Percentiles rank a stretch among this genome's conserved stretches.
These are phyloP conservation scores for Hypoxylon rubiginosum DNA, from an alignment of 2,329 filamentous ascomycete species.

Conservation along the genomic window DNA sequence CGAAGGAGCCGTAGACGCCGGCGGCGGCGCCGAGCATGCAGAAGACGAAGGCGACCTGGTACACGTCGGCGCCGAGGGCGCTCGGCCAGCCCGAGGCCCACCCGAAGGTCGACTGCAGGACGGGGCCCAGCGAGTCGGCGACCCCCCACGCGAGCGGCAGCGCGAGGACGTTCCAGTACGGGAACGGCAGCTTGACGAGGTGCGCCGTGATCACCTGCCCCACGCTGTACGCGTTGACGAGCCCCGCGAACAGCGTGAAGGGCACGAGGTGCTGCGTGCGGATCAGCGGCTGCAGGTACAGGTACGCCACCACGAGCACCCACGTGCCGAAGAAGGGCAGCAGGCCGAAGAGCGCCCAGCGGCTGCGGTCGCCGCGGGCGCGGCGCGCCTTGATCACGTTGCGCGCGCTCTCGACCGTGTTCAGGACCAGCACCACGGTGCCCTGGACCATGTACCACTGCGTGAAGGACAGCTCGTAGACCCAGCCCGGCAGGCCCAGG, in stretches of 20 bases:
- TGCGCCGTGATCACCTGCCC: slow-evolving; percentile 97
- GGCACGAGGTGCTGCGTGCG: slow-evolving; percentile 87
- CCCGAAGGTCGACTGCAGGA: slow-evolving; percentile 69
- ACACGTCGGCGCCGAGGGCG: slow-evolving; percentile 79
- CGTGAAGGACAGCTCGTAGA: slow-evolving; percentile 88
- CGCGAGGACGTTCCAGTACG: slow-evolving; percentile 88
- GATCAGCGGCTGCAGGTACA: slow-evolving; percentile 87
- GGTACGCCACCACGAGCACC: slow-evolving; percentile 81
- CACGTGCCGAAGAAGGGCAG: slow-evolving; percentile 84
- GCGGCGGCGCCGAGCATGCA: slow-evolving; percentile 85
- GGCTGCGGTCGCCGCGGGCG: slow-evolving; percentile 77
- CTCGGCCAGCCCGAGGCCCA: slow-evolving; percentile 81
- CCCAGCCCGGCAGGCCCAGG: slow-evolving; percentile 72
- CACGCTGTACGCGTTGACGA: slow-evolving; percentile 95
- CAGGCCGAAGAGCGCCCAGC: slow-evolving; percentile 84
- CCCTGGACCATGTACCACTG: slow-evolving; percentile 95
- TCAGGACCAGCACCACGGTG: slow-evolving; percentile 82
- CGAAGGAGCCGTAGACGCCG: slow-evolving; percentile 97
- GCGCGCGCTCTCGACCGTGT: slow-evolving; percentile 81
- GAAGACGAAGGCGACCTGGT: slow-evolving; percentile 93
- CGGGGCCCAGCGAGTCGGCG: slow-evolving; percentile 82
- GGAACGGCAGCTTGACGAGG: slow-evolving; percentile 87
- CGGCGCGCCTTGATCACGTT: slow-evolving; percentile 89
- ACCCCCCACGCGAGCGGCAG: slow-evolving; percentile 84
- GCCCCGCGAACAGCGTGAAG: slow-evolving; percentile 87